A percentile compares a stretch with the other conserved stretches of the same genome.
phyloP scores from a whole-genome alignment of 306 rosid genomes.

The Cucurbita argyrosperma region DNA sequence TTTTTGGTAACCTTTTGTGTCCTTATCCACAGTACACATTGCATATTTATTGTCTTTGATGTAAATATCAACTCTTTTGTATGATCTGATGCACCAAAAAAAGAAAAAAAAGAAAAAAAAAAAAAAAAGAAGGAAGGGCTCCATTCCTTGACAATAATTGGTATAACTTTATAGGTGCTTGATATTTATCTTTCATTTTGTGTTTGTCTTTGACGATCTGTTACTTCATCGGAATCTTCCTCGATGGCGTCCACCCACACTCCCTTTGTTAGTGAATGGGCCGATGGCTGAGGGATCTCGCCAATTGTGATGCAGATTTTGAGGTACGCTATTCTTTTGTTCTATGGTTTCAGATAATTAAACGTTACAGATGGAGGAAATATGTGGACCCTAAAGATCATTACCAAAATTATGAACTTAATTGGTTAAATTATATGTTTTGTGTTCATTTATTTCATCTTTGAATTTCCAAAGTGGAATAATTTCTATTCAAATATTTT shows the following conservation, averaged over 20 bases:
- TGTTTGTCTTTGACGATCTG: neutral
- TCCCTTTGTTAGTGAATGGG: neutral
- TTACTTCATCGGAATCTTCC: neutral
- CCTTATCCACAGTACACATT: neutral
- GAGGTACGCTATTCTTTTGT: neutral
- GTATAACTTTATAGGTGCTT: neutral
- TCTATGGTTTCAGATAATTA: neutral
- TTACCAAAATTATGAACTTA: neutral
- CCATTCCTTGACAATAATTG: neutral
- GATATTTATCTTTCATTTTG: neutral
- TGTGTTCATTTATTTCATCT: too few species aligned
- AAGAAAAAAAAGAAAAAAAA: too few species aligned
- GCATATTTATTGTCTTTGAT: neutral
- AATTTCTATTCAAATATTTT: too few species aligned
- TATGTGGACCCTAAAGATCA: neutral
- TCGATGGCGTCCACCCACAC: neutral
- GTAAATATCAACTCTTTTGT: neutral
- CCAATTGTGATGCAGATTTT: neutral
- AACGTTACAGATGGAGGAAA: neutral
- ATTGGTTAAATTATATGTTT: too few species aligned
- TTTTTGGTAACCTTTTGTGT: neutral
- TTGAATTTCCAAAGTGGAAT: too few species aligned
- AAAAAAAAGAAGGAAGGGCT: neutral
- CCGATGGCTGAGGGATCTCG: neutral
- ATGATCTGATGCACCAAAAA: neutral